Base-by-base conservation (phyloP, 2,329 filamentous ascomycete genomes). In the Fusarium continuum region DNA sequence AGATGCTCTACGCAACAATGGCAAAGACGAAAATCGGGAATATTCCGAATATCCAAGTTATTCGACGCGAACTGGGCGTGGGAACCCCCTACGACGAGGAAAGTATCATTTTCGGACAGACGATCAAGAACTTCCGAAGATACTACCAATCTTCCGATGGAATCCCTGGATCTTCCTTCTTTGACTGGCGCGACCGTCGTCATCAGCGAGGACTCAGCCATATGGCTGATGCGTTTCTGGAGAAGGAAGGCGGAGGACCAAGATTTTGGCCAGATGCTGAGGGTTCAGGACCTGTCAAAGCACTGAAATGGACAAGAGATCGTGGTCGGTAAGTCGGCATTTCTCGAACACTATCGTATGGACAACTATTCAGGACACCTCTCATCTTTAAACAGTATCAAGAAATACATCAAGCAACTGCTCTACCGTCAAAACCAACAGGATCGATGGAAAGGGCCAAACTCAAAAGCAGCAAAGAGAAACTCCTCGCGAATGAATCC, bases 391-490 rank as follows among this genome's bases (percentile, higher is more conserved):
- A 3, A 6, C 10, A 58, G 55, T 8, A 58, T 58, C 3, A 6
- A 17, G 7, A n/a, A 6, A 3, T 16, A 32, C 2, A 7, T 60
- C 7, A n/a, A 25, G 2, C 29, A 53, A 10, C 13, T 60, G 10
- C 34, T 60, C 1, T 53, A 32, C 0, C 35, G 54, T 9, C 29
- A 46, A 3, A 60, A 60, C 11, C 17, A 38, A 5, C 32, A 59
- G 22, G 23, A 35, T 14, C 28, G 9, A 5, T n/a, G 16, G 6
- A 51, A 25, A 1, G 29, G 23, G 1, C 13, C 4, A 2, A 40
- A 2, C 2, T 38, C 23, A 8, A 20, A 23, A 10, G 11, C 22
- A 16, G 25, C 19, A 7, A 26, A 38, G 8, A 44, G 41, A 11
- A 19, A 3, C 4, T 4, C 28, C 13, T 4, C 17, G 4, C 2